Evolutionary conservation across 441 rosid species (phyloP).

Genomic region (Gossypium trilobum): DNA sequence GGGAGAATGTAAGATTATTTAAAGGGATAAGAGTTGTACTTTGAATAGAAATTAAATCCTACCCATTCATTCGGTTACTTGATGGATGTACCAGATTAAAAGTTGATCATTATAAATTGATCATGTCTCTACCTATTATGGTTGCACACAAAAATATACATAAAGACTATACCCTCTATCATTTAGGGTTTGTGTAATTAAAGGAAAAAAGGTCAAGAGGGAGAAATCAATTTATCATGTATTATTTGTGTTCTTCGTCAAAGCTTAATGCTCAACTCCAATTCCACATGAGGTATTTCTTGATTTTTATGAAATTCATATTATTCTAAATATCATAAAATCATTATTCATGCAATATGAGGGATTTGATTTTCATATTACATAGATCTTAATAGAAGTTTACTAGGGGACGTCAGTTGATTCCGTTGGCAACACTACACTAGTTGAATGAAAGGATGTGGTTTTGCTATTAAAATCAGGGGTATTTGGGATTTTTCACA

Average conservation of each 20-base stretch:
- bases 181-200: not conserved
- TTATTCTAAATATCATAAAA: not conserved
- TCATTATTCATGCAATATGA: too few species aligned
- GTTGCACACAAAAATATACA: not conserved
- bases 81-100: not conserved
- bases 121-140: not conserved
- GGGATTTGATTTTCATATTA: too few species aligned
- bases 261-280: not conserved
- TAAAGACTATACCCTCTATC: not conserved
- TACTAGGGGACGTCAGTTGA: not conserved
- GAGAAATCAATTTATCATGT: not conserved
- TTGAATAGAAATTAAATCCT: not conserved
- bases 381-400: not conserved
- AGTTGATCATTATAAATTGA: too few species aligned
- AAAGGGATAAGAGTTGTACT: not conserved
- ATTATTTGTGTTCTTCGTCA: not conserved
- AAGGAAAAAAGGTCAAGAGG: not conserved
- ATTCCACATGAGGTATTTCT: not conserved
- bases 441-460: not conserved
- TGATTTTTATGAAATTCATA: not conserved
- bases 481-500: not conserved
- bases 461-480: not conserved
- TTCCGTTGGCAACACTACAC: not conserved
- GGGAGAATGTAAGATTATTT: not conserved
- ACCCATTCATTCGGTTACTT: not conserved